Percentiles rank a stretch among this genome's conserved stretches.
These are phyloP conservation scores for Candida arabinofermentans DNA, from an alignment of 805 yeast genomes.

Conservation along the genomic window DNA sequence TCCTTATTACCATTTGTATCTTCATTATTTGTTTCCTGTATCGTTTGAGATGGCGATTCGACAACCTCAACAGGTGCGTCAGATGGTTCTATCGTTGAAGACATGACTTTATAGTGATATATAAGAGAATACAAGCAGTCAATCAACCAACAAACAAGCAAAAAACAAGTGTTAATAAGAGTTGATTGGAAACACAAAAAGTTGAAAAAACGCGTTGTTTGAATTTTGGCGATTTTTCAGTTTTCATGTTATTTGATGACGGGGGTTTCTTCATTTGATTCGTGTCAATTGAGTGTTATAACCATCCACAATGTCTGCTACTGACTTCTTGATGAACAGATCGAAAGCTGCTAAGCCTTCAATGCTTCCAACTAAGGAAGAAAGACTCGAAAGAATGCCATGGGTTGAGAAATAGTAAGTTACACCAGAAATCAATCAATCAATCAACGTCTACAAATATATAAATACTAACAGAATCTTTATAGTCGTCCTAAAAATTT, in stretches of 20 bases:
- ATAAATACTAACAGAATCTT: constrained; percentile 2
- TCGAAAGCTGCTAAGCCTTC: constrained; percentile 11
- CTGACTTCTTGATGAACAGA: constrained; percentile 15
- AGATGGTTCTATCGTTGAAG: too few relatives aligned
- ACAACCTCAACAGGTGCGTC: too few relatives aligned
- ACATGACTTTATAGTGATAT: too few relatives aligned
- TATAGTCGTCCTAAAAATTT: constrained; percentile 75
- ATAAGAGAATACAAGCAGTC: too few relatives aligned
- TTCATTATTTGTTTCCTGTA: too few relatives aligned
- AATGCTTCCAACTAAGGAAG: constrained; percentile 22
- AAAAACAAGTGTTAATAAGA: too few relatives aligned
- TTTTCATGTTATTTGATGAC: too few relatives aligned
- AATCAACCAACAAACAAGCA: too few relatives aligned
- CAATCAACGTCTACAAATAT: not conserved
- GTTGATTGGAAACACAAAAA: too few relatives aligned
- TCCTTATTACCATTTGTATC: not conserved
- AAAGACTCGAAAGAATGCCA: constrained; percentile 56
- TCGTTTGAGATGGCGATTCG: too few relatives aligned
- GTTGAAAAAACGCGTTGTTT: too few relatives aligned
- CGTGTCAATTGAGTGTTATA: not conserved
- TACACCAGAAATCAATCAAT: not conserved
- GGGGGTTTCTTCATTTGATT: not conserved
- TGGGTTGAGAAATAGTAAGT: constrained; percentile 87
- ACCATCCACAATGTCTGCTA: constrained; percentile 13
- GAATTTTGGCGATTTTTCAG: not conserved